Base-by-base conservation (phyloP, 2,329 filamentous ascomycete species). In the Fusarium abutilonis region DNA sequence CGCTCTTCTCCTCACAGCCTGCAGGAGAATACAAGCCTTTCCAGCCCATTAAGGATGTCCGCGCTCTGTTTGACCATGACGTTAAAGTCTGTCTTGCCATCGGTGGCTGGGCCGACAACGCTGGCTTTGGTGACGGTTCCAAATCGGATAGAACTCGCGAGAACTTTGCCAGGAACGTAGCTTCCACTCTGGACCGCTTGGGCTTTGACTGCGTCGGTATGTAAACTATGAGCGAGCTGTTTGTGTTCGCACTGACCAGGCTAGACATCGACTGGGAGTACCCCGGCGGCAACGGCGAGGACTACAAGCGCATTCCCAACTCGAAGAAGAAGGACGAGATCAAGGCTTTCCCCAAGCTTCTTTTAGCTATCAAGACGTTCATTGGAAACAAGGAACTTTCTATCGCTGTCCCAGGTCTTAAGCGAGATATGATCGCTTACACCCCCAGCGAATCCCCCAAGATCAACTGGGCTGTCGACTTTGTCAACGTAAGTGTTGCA, bases 191-290 rank as follows among this genome's bases (percentile, higher is more conserved):
- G 3, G 74, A 81, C 2, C 75, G 74, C 3, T 81, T 82, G 13
- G 84, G 83, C 0, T 86, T 85, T 36, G 87, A 90, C 68, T 88
- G 87, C 66, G 77, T 85, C 39, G 81, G 81, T 84, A 72, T 67
- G 79, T 72, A 13, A 23, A 29, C 7, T 2, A 0, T 9, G 3
- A 1, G 1, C 0, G 0, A 5, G 9, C 4, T 3, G 15, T n/a
- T 13, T 5, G 4, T 29, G 23, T 39, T 8, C 3, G 8, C 0
- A 19, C 42, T 39, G 5, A 53, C 6, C 1, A 1, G 4, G 10
- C 0, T 9, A 73, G 88, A 91, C 60, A 80, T 91, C 38, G 89
- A 91, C 69, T 90, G 89, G 88, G 88, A 85, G 59, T 86, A 80
- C 45, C 75, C 77, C 1, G 83, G 82, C 14, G 88, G 89, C 34